Base-by-base conservation (phyloP, 495 filamentous ascomycete species). In the Aspergillus asperescens region DNA sequence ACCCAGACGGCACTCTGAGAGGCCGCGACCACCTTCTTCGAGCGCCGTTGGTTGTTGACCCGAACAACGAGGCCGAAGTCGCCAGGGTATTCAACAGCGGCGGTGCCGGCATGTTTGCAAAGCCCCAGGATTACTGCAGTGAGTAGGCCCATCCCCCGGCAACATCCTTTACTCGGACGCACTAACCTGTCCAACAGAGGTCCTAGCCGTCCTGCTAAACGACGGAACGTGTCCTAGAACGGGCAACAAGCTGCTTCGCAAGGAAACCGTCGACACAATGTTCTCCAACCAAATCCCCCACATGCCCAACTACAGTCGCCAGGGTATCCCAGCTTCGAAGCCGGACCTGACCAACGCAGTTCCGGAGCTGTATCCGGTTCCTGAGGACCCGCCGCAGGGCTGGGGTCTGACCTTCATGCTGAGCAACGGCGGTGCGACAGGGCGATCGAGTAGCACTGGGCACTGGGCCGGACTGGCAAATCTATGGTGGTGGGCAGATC, bases 401-500 rank as follows among this genome's bases (percentile, higher is more conserved):
- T 85, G 80, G 80, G 82, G 81, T 0, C 60, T 86, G 22, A 76
- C 73, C 0, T 82, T 82, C 57, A 59, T 84, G 48, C 75, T 59
- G 38, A 48, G 62, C 23, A 50, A 59, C 1, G 47, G 54, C 12
- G 61, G 44, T 8, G 18, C 63, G 1, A 81, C 82, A 5, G 83
- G 81, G 0, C 62, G 81, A 43, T 74, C 72, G 1, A 50, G 39
- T 3, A 63, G 64, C 20, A 80, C 79, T 7, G 80, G 49, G 0
- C 72, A 65, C 46, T 85, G 82, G 82, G 73, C 77, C 12, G 83
- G 83, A 0, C 53, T 86, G 48, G 57, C 79, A 24, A 85, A 86
- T 62, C 44, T 78, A 39, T 84, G 71, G 56, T 85, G 81, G 81
- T 85, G 79, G 79, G 68, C 64, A 23, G 83, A 85, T 66, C 66